Base-by-base conservation (phyloP, 2,329 filamentous ascomycete species). In the Scedosporium aurantiacum region DNA sequence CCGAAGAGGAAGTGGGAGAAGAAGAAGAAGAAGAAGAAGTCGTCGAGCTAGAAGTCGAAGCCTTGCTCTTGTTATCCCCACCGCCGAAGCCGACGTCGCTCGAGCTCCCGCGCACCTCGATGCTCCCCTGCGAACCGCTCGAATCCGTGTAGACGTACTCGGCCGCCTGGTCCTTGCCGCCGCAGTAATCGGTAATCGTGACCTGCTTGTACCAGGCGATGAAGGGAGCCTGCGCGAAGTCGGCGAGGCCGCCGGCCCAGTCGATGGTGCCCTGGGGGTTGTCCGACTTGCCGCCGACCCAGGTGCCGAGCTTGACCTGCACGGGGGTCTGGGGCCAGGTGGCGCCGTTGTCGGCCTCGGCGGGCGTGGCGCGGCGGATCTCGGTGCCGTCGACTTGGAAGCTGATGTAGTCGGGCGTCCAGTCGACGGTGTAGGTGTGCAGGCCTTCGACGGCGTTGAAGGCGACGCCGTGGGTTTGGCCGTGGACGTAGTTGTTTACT, bases 241-340 rank as follows among this genome's bases (percentile, higher is more conserved):
- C 72, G 66, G 81, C 67, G 69, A 86, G 85, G 62, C 87, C 87
- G 57, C 86, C 86, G 55, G 86, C 86, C 87, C 87, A 90, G 61
- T 82, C 70, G 62, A 87, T 79, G 25, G 84, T 87, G 57, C 86
- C 85, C 63, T 74, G 63, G n/a, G 78, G 71, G 65, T 80, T 71
- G 67, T 77, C 68, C 4, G 74, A 71, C 60, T 76, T 74, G 66
- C 80, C 81, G 23, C 74, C 79, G 54, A 79, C 73, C 77, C 81
- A 84, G 65, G 80, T 79, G 58, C 85, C 83, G 58, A 88, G 74
- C 75, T 85, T 85, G 67, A 87, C 70, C 61, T 82, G 80, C 81
- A 86, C 87, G 8, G 87, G 87, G 0, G 85, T 87, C 73, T 90
- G 87, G 1, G 87, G 87, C 73, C 80, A 90, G 50, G 70, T 70